Evolutionary conservation across 306 rosid genomes (phyloP).

Genomic region (Luffa aegyptiaca): DNA sequence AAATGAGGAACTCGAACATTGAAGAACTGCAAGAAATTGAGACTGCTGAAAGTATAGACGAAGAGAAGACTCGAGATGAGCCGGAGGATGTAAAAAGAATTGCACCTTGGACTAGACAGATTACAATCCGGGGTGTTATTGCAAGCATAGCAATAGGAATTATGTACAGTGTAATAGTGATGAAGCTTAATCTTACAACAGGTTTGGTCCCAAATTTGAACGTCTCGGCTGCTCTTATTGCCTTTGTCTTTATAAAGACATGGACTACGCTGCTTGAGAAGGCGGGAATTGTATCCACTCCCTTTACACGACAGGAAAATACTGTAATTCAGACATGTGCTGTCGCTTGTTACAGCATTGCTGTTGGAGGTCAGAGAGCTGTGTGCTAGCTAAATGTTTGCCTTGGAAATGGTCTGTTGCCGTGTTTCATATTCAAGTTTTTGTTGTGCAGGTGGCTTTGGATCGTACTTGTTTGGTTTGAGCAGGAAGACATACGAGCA

Average conservation of each 20-base stretch:
- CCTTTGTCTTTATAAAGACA: slow-evolving; percentile 65
- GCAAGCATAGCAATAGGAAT: slow-evolving; percentile 63
- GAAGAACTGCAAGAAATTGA: slow-evolving; percentile 44
- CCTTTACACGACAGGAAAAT: slow-evolving; percentile 91
- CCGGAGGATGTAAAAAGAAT: slow-evolving; percentile 39
- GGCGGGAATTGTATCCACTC: slow-evolving; percentile 66
- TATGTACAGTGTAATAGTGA: slow-evolving; percentile 79
- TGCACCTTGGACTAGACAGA: slow-evolving; percentile 63
- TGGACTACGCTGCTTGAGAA: slow-evolving; percentile 74
- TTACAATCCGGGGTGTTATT: slow-evolving; percentile 65
- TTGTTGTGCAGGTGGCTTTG: slow-evolving; percentile 72
- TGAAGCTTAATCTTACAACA: slow-evolving; percentile 91
- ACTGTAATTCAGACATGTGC: slow-evolving; percentile 95
- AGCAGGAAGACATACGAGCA: slow-evolving; percentile 66
- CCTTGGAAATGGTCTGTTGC: background rate
- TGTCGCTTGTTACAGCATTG: slow-evolving; percentile 89
- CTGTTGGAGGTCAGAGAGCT: slow-evolving; percentile 66
- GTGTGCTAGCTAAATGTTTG: background rate
- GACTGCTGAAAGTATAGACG: slow-evolving; percentile 19
- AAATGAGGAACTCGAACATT: slow-evolving; percentile 24
- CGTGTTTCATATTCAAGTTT: background rate
- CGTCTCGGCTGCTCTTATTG: slow-evolving; percentile 95
- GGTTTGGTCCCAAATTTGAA: slow-evolving; percentile 92
- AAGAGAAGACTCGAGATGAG: slow-evolving; percentile 30
- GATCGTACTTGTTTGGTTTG: slow-evolving; percentile 85